A percentile compares a stretch with the other conserved stretches of the same genome.
These are phyloP conservation scores for Rhypophila decipiens DNA, from an alignment of 495 filamentous ascomycete genomes.

Conservation along the genomic window DNA sequence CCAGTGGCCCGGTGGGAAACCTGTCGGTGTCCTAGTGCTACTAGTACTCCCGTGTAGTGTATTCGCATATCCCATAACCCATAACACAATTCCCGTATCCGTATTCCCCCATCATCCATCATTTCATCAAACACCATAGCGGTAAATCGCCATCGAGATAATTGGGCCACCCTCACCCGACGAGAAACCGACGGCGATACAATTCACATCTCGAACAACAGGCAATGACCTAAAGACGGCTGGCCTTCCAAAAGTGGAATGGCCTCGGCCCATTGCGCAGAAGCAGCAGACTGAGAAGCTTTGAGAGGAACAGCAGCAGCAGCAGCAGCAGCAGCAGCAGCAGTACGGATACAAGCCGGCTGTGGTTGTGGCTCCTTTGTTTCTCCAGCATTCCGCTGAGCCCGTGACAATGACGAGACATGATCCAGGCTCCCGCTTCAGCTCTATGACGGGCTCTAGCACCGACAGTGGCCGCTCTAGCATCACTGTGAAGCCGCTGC, in stretches of 20 bases:
- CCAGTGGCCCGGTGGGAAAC: neutral
- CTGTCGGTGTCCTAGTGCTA: no score
- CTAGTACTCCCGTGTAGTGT: no score
- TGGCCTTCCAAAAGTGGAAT: neutral
- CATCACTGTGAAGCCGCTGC: conserved; percentile 49
- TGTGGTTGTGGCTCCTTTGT: conserved; percentile 12
- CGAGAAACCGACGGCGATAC: neutral
- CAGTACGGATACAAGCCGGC: no score
- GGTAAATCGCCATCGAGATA: neutral
- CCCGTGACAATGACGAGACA: conserved; percentile 52
- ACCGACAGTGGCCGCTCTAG: conserved; percentile 53
- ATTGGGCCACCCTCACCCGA: neutral
- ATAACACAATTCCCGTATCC: no score
- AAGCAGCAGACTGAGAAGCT: no score
- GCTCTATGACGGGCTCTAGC: conserved; percentile 57
- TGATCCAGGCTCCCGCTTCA: conserved; percentile 50
- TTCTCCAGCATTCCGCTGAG: conserved; percentile 4
- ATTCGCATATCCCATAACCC: no score
- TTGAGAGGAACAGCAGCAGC: no score
- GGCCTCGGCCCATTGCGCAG: neutral
- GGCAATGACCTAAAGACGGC: neutral
- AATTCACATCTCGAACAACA: neutral
- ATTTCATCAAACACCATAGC: no score
- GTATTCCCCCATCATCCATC: neutral
- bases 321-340: no score